Percentiles rank a stretch among this genome's conserved stretches.
These are phyloP conservation scores for Pseudogymnoascus verrucosus DNA, from an alignment of 2,329 filamentous ascomycete species.

Conservation along the genomic window DNA sequence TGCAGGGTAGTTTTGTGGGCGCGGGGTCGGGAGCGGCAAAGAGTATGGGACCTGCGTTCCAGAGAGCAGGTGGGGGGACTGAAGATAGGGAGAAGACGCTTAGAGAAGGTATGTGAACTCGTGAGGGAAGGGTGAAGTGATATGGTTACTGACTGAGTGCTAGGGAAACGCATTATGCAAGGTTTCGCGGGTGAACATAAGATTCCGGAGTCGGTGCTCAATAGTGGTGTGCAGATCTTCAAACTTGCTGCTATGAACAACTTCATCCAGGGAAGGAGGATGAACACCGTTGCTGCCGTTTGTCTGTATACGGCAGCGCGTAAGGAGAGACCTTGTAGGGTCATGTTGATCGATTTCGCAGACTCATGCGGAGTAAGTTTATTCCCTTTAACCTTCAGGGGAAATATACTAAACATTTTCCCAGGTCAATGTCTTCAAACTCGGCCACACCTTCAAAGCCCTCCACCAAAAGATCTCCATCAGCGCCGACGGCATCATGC, in stretches of 20 bases:
- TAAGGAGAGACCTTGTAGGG: conserved; percentile 66
- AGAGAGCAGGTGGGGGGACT: conserved; percentile 49
- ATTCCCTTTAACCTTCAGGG: not conserved
- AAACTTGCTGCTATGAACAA: conserved; percentile 66
- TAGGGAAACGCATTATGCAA: conserved; percentile 45
- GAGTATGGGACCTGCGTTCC: conserved; percentile 54
- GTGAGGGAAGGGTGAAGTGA: conserved; percentile 24
- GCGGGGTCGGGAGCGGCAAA: conserved; percentile 61
- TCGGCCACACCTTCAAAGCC: conserved; percentile 84
- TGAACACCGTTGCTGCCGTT: conserved; percentile 79
- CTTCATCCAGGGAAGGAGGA: conserved; percentile 78
- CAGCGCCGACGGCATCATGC: conserved; percentile 55
- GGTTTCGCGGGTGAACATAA: conserved; percentile 53
- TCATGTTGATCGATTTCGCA: conserved; percentile 93
- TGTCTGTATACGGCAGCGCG: conserved; percentile 86
- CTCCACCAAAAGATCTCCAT: conserved; percentile 65
- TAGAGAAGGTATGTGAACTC: conserved; percentile 33
- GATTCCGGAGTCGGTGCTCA: conserved; percentile 54
- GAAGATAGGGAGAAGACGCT: conserved; percentile 53
- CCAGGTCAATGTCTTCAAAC: conserved; percentile 79
- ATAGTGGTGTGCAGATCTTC: conserved; percentile 64
- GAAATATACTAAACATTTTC: conserved; percentile 28
- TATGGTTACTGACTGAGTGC: conserved; percentile 28
- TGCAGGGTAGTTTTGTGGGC: conserved; percentile 82
- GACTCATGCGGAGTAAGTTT: conserved; percentile 56